Percentiles rank a stretch among this genome's conserved stretches.
Evolutionary conservation across 2,329 filamentous ascomycete genomes (phyloP).

Genomic region (Alternaria sp.): DNA sequence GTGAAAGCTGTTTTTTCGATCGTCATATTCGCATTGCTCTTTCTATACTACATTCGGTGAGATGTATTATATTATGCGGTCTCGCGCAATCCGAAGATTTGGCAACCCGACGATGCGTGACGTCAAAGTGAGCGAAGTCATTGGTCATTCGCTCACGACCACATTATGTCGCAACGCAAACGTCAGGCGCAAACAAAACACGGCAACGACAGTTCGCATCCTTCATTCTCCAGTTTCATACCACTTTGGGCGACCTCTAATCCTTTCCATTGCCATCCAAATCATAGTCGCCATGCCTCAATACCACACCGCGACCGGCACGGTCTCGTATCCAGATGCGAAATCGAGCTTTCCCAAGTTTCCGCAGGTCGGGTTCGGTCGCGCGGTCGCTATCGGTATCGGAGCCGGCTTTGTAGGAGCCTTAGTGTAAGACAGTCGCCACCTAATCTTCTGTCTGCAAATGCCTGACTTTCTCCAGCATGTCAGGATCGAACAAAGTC

Average conservation of each 20-base stretch:
- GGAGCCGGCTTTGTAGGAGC: conserved; percentile 22
- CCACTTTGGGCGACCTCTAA: background rate
- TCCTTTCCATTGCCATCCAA: too few relatives aligned
- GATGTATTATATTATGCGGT: background rate
- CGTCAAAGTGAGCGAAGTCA: conserved; percentile 9
- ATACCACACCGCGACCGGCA: conserved; percentile 17
- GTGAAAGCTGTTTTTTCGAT: background rate
- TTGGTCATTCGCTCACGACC: background rate
- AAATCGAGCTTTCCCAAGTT: conserved; percentile 25
- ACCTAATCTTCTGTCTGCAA: background rate
- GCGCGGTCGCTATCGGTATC: conserved; percentile 26
- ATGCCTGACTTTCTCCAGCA: conserved; percentile 21
- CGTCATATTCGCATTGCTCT: background rate
- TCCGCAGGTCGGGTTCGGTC: conserved; percentile 25
- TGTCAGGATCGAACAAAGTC: conserved; percentile 36
- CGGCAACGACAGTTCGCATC: background rate
- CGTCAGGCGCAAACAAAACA: background rate
- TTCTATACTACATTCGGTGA: background rate
- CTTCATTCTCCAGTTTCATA: background rate
- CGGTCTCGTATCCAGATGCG: conserved; percentile 17
- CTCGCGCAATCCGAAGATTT: background rate
- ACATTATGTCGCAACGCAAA: background rate
- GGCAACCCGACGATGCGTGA: conserved; percentile 3
- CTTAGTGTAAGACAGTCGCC: conserved; percentile 7
- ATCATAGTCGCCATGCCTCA: conserved; percentile 14